These are phyloP conservation scores for Thalassiosira mediterranea DNA, from an alignment of 352 stramenopile species.

Conservation along the genomic window DNA sequence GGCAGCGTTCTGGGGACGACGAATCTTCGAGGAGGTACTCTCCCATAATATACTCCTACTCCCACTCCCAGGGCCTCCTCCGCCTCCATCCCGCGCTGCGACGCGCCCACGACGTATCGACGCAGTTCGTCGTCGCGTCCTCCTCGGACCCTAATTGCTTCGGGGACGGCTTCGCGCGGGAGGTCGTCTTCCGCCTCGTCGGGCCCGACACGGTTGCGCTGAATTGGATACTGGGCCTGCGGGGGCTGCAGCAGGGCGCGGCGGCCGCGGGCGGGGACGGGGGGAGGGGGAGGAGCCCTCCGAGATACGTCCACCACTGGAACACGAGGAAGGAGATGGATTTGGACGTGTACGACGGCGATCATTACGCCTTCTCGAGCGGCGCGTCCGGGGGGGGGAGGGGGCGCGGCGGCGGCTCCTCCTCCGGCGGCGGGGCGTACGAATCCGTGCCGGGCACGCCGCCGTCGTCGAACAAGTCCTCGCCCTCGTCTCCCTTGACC, in stretches of 20 bases:
- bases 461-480: not conserved
- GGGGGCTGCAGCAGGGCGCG: not conserved
- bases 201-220: conserved; percentile 92
- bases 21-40: too few species aligned
- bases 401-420: not conserved
- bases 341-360: conserved; percentile 51
- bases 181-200: conserved; percentile 60
- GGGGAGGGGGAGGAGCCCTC: not conserved
- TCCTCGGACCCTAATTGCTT: conserved; percentile 68
- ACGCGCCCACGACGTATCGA: conserved; percentile 52
- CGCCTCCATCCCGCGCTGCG: conserved; percentile 51
- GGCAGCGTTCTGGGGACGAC: too few species aligned
- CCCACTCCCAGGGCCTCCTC: conserved; percentile 60
- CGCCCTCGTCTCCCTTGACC: too few species aligned
- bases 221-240: conserved; percentile 88
- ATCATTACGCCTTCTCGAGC: conserved; percentile 48
- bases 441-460: not conserved
- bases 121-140: conserved; percentile 67
- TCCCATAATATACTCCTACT: conserved; percentile 62
- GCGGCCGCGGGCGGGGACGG: not conserved
- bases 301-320: conserved; percentile 43
- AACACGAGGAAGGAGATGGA: conserved; percentile 43
- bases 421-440: not conserved
- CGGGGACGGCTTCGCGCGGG: conserved; percentile 73
- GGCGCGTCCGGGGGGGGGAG: too few species aligned